A percentile compares a stretch with the other conserved stretches of the same genome.
Evolutionary conservation across 2,329 filamentous ascomycete species (phyloP).

Genomic region (Arthrobotrys musiformis): DNA sequence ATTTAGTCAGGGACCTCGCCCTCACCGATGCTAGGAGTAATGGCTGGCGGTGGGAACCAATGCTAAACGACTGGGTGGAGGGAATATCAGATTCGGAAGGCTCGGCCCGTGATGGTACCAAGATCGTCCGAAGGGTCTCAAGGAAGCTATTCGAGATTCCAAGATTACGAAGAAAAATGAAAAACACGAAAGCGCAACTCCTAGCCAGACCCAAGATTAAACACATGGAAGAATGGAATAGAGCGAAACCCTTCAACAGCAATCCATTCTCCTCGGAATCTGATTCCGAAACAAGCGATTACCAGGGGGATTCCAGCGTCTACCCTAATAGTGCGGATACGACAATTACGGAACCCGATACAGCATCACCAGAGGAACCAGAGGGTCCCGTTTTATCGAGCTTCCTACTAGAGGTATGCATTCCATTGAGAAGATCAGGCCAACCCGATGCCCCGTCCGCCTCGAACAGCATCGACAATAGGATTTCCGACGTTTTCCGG

Average conservation of each 20-base stretch:
- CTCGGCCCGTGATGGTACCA: not conserved
- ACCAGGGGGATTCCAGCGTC: constrained; percentile 10
- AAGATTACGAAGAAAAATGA: not conserved
- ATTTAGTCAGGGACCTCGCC: constrained; percentile 39
- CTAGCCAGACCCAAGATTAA: not conserved
- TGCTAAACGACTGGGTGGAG: constrained; percentile 52
- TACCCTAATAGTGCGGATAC: constrained; percentile 45
- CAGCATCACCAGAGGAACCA: not conserved
- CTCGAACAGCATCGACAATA: not conserved
- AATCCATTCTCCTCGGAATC: not conserved
- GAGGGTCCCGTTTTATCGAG: not conserved
- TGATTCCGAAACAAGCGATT: constrained; percentile 10
- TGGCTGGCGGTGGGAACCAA: constrained; percentile 52
- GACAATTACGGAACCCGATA: constrained; percentile 33
- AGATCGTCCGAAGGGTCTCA: constrained; percentile 15
- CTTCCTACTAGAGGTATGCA: constrained; percentile 36
- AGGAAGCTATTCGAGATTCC: constrained; percentile 21
- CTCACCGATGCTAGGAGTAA: constrained; percentile 36
- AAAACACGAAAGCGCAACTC: not conserved
- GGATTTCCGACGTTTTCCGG: constrained; percentile 21
- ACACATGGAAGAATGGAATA: not conserved
- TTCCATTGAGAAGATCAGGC: not conserved
- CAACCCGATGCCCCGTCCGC: not conserved
- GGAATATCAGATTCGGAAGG: constrained; percentile 14
- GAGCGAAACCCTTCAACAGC: not conserved